Evolutionary conservation across 1,284 basidiomycete species (phyloP).

Genomic region (Vanrija pseudolonga): DNA sequence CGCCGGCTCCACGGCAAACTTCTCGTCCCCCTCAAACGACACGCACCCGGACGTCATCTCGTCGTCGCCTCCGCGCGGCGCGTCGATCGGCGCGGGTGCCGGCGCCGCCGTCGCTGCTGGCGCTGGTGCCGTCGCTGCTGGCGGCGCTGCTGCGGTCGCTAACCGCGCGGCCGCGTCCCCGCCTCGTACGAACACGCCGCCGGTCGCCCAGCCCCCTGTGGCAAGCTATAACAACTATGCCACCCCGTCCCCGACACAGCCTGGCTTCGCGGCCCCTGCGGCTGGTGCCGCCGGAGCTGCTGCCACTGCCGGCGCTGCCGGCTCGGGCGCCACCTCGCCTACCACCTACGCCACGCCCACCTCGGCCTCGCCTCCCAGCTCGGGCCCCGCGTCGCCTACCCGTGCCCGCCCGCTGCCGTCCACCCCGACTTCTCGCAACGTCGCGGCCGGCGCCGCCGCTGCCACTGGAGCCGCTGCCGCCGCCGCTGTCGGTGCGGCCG

Average conservation of each 20-base stretch:
- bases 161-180: neutral
- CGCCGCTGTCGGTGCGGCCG: neutral
- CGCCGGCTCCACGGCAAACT: too few relatives aligned
- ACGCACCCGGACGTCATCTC: too few relatives aligned
- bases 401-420: neutral
- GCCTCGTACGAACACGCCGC: neutral
- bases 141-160: conserved; percentile 2
- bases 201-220: neutral
- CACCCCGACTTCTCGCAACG: neutral
- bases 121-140: neutral
- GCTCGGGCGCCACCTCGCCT: neutral
- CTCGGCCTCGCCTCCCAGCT: neutral
- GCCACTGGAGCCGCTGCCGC: neutral
- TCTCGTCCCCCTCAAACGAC: too few relatives aligned
- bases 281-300: neutral
- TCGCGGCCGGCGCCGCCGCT: neutral
- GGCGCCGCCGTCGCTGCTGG: conserved; percentile 5
- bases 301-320: neutral
- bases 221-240: neutral
- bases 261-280: neutral
- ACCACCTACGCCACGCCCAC: too few relatives aligned
- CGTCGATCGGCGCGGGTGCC: neutral
- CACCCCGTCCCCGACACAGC: neutral
- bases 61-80: too few relatives aligned
- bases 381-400: neutral